These are phyloP conservation scores for Vickermania ingenoplastis DNA, from an alignment of 208 protist species.

Conservation along the genomic window DNA sequence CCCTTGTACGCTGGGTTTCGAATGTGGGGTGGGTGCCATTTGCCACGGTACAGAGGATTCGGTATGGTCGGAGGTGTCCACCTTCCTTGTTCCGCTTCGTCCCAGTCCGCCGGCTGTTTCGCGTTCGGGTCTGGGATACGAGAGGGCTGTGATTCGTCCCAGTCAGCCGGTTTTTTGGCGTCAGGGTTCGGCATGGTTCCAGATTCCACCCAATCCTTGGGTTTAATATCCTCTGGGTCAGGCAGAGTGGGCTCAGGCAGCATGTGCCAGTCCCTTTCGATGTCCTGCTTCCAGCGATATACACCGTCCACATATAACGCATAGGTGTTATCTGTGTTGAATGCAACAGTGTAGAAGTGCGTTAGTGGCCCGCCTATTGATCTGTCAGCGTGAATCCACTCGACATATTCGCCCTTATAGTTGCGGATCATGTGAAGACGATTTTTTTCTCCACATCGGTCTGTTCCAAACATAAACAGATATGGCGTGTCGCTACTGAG, in stretches of 20 bases:
- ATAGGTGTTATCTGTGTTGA: constrained; percentile 90
- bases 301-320: constrained; percentile 80
- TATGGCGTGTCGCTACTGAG: constrained; percentile 87
- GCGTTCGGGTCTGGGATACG: constrained; percentile 85
- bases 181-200: constrained; percentile 82
- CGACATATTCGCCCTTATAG: constrained; percentile 89
- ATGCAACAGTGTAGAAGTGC: constrained; percentile 91
- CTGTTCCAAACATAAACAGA: constrained; percentile 95
- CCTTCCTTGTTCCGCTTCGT: constrained; percentile 84
- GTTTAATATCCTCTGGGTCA: constrained; percentile 89
- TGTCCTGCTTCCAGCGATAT: constrained; percentile 36
- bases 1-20: constrained; percentile 94
- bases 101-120: constrained; percentile 89
- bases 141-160: constrained; percentile 62
- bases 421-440: constrained; percentile 91
- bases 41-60: constrained; percentile 85
- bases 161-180: constrained; percentile 87
- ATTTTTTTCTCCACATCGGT: constrained; percentile 81
- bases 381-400: constrained; percentile 66
- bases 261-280: constrained; percentile 89
- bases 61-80: constrained; percentile 78
- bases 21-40: constrained; percentile 82
- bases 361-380: constrained; percentile 67
- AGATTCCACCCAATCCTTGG: constrained; percentile 80
- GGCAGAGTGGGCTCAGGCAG: constrained; percentile 67